These are phyloP conservation scores for Tricholoma matsutake DNA, from an alignment of 768 basidiomycete genomes.

Conservation along the genomic window DNA sequence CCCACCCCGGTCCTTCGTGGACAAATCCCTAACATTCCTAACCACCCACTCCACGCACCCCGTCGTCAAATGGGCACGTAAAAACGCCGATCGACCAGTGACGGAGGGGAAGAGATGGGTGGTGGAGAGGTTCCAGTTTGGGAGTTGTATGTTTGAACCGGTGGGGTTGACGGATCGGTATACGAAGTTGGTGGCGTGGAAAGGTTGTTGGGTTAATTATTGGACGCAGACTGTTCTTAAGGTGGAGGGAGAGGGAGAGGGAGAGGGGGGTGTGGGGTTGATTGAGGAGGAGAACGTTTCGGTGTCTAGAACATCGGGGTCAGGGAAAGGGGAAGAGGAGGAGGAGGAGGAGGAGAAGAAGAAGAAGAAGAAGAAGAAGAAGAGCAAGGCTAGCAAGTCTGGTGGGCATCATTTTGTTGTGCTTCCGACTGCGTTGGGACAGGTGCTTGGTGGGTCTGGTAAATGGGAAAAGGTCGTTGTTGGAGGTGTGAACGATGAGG, in stretches of 20 bases:
- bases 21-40: conserved; percentile 37
- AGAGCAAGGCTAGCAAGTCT: conserved; percentile 20
- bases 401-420: conserved; percentile 49
- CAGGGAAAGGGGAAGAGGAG: conserved; percentile 13
- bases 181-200: conserved; percentile 42
- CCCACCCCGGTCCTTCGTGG: conserved; percentile 23
- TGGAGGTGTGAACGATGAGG: conserved; percentile 50
- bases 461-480: conserved; percentile 54
- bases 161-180: conserved; percentile 49
- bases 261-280: no score
- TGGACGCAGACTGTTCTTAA: conserved; percentile 48
- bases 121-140: conserved; percentile 56
- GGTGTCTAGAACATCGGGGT: not conserved
- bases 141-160: conserved; percentile 57
- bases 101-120: conserved; percentile 48
- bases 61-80: conserved; percentile 46
- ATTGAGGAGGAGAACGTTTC: no score
- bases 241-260: not conserved
- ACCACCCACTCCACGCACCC: conserved; percentile 40
- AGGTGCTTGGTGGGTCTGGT: conserved; percentile 38
- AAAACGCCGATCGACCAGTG: conserved; percentile 52
- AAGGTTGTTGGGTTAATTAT: conserved; percentile 55
- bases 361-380: conserved; percentile 21
- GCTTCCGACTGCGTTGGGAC: conserved; percentile 43
- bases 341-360: conserved; percentile 22